phyloP scores from a whole-genome alignment of 108 stramenopile species.

The Chaetoceros muelleri region DNA sequence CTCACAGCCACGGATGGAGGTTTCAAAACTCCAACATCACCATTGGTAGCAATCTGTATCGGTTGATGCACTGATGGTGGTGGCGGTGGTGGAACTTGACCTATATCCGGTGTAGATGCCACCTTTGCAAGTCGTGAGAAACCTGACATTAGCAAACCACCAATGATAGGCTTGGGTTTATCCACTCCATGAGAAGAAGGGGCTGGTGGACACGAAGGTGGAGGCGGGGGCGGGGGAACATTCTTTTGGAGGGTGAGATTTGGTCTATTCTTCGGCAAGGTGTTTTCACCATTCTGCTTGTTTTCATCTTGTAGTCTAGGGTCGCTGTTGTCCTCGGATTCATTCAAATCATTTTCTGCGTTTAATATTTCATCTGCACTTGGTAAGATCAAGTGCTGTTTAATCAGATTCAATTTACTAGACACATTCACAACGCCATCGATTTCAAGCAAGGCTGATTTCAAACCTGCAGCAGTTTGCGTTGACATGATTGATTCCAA shows the following conservation, averaged over 20 bases:
- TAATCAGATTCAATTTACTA: conserved; percentile 18
- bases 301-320: too few species aligned
- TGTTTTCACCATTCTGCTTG: background rate
- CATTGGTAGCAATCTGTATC: background rate
- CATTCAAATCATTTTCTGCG: conserved; percentile 6
- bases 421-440: conserved; percentile 26
- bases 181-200: too few species aligned
- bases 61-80: background rate
- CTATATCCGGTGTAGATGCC: conserved; percentile 50
- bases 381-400: conserved; percentile 7
- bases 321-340: background rate
- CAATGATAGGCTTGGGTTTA: conserved; percentile 61
- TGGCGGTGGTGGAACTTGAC: conserved; percentile 18
- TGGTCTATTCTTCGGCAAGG: background rate
- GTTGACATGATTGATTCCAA: conserved; percentile 9
- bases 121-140: conserved; percentile 50
- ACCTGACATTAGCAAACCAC: conserved; percentile 57
- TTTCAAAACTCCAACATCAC: background rate
- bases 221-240: too few species aligned
- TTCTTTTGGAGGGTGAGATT: background rate
- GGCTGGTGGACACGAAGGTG: too few species aligned
- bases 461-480: conserved; percentile 22
- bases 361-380: conserved; percentile 17
- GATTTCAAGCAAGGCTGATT: conserved; percentile 32
- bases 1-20: background rate